Percentiles rank a stretch among this genome's conserved stretches.
phyloP scores from a whole-genome alignment of 352 stramenopile species.

The Pythium aristosporum region DNA sequence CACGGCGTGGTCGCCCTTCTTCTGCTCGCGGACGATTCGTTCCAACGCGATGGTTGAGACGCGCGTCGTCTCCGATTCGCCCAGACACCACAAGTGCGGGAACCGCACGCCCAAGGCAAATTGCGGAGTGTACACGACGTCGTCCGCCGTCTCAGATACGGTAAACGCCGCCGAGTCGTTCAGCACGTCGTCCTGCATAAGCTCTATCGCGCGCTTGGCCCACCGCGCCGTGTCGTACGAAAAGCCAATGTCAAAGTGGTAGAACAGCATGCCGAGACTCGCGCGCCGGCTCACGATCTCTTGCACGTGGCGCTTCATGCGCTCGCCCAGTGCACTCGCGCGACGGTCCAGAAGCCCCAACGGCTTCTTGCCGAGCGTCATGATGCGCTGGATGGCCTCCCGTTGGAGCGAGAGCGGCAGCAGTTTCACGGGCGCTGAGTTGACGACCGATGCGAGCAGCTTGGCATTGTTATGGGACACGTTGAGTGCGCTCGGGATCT shows the following conservation, averaged over 20 bases:
- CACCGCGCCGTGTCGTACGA: slow-evolving; percentile 63
- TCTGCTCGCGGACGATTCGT: slow-evolving; percentile 19
- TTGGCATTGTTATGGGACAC: slow-evolving; percentile 82
- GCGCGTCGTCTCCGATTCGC: slow-evolving; percentile 5
- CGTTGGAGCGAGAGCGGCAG: slow-evolving; percentile 53
- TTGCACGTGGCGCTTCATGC: slow-evolving; percentile 56
- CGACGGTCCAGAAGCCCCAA: slow-evolving; percentile 51
- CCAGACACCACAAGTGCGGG: slow-evolving; percentile 62
- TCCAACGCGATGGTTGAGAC: slow-evolving; percentile 58
- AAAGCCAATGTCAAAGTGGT: slow-evolving; percentile 85
- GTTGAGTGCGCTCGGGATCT: slow-evolving; percentile 73
- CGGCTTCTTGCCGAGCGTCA: slow-evolving; percentile 67
- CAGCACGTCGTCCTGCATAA: slow-evolving; percentile 62
- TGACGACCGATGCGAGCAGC: slow-evolving; percentile 51
- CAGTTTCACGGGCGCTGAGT: slow-evolving; percentile 60
- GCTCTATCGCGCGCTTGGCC: slow-evolving; percentile 39
- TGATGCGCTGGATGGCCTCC: slow-evolving; percentile 62
- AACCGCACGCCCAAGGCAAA: slow-evolving; percentile 62
- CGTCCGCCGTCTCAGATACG: slow-evolving; percentile 5
- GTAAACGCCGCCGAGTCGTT: slow-evolving; percentile 36
- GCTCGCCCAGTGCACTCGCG: slow-evolving; percentile 47
- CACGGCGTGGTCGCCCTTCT: slow-evolving; percentile 27
- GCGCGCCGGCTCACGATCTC: slow-evolving; percentile 54
- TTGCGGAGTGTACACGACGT: slow-evolving; percentile 40
- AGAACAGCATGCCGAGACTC: slow-evolving; percentile 84